A percentile compares a stretch with the other conserved stretches of the same genome.
These are phyloP conservation scores for Brassica carinata DNA, from an alignment of 345 rosid genomes.

Conservation along the genomic window DNA sequence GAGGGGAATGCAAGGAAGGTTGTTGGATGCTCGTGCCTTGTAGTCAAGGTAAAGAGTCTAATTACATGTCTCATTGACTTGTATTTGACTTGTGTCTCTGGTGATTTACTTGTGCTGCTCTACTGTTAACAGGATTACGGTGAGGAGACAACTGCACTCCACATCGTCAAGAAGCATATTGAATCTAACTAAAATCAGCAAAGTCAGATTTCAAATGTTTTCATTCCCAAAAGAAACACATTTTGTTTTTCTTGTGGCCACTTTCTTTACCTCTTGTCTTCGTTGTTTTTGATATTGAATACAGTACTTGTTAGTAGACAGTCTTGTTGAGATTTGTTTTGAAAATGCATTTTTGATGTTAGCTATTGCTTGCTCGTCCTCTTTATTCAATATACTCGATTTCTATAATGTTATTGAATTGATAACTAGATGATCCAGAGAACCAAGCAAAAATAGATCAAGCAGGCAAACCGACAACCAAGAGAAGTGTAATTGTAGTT, in stretches of 20 bases:
- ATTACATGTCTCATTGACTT: neutral
- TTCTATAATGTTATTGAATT: too few relatives aligned
- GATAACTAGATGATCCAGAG: too few relatives aligned
- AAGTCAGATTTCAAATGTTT: slow-evolving; percentile 21
- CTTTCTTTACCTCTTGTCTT: neutral
- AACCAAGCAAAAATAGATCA: too few relatives aligned
- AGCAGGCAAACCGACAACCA: too few relatives aligned
- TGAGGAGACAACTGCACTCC: slow-evolving; percentile 44
- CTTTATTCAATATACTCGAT: slow-evolving; percentile 5
- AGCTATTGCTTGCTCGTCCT: neutral
- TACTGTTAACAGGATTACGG: slow-evolving; percentile 33
- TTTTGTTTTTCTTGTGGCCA: slow-evolving; percentile 3
- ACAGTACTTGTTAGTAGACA: slow-evolving; percentile 12
- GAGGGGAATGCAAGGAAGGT: slow-evolving; percentile 90
- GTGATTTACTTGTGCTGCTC: neutral
- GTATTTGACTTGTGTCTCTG: neutral
- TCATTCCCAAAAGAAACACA: neutral
- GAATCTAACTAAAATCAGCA: slow-evolving; percentile 25
- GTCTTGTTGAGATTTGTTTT: slow-evolving; percentile 19
- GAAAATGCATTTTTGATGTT: slow-evolving; percentile 24
- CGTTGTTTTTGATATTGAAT: slow-evolving; percentile 18
- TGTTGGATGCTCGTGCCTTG: slow-evolving; percentile 85
- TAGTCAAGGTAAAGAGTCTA: slow-evolving; percentile 57
- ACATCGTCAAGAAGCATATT: slow-evolving; percentile 36
- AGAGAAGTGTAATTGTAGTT: too few relatives aligned